phyloP scores from a whole-genome alignment of 2,329 filamentous ascomycete genomes.

The Teratosphaeria pseudoeucalypti region DNA sequence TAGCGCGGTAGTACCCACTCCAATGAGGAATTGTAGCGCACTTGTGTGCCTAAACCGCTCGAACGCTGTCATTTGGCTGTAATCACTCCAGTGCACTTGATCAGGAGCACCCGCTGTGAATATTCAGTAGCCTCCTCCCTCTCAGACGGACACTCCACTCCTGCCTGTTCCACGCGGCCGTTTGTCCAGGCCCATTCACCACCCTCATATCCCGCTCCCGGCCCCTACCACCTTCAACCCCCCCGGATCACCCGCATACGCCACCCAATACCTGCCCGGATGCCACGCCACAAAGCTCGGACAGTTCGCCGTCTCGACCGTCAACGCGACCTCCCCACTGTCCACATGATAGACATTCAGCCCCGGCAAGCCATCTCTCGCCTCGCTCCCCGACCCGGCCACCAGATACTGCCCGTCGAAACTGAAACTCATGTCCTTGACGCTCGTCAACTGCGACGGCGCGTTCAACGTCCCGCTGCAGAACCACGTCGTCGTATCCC shows the following conservation, averaged over 20 bases:
- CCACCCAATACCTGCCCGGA: slow-evolving; percentile 61
- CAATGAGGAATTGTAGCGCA: too few relatives aligned
- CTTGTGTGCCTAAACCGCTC: too few relatives aligned
- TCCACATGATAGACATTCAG: slow-evolving; percentile 63
- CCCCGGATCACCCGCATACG: slow-evolving; percentile 58
- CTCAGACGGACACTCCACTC: too few relatives aligned
- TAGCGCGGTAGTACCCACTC: too few relatives aligned
- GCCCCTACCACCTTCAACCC: slow-evolving; percentile 56
- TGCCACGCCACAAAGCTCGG: slow-evolving; percentile 65
- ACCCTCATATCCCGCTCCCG: slow-evolving; percentile 1
- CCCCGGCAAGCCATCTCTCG: slow-evolving; percentile 54
- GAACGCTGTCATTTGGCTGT: too few relatives aligned
- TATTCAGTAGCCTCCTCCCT: too few relatives aligned
- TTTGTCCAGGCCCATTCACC: too few relatives aligned
- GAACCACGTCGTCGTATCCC: slow-evolving; percentile 70
- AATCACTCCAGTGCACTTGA: too few relatives aligned
- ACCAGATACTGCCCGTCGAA: slow-evolving; percentile 69
- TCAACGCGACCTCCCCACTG: slow-evolving; percentile 62
- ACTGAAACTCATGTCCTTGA: slow-evolving; percentile 63
- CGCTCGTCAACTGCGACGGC: slow-evolving; percentile 32
- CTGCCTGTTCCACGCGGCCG: too few relatives aligned
- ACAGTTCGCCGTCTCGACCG: slow-evolving; percentile 55
- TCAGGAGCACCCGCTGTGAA: too few relatives aligned
- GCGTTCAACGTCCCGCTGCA: slow-evolving; percentile 54
- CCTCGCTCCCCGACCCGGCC: slow-evolving; percentile 46